Base-by-base conservation (phyloP, 2,329 filamentous ascomycete species). In the Cadophora sp. region DNA sequence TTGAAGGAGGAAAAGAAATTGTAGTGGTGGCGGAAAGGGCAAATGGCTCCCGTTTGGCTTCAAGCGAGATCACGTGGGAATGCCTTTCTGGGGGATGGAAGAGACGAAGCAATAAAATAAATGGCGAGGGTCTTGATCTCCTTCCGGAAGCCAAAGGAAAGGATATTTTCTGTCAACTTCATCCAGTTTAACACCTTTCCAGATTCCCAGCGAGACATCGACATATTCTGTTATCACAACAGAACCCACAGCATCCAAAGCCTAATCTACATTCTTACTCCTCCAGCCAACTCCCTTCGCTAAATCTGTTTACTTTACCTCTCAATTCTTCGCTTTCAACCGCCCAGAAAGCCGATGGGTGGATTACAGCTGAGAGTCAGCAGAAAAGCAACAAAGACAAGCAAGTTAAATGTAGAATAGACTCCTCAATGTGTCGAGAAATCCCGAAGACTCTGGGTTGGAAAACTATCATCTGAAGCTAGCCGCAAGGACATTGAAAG, bases 381-480 rank as follows among this genome's bases (percentile, higher is more conserved):
- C 30, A 20, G 30, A 50, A 63, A 18, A 16, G 8, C 22, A 18
- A 30, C 16, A 24, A 66, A 20, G n/a, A 59, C 27, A 51, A 24
- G 24, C 16, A 11, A 59, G 27, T 36, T 36, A 64, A 64, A 4
- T 6, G 5, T 30, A 8, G 6, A 56, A 39, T 53, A 73, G 66
- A 65, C 66, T 30, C 69, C 72, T 8, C 59, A 68, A 60, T 66
- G 70, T 18, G 72, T 75, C 27, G 71, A 72, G 4, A 68, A 75
- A 68, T 73, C 72, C 18, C 71, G 74, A 2, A 68, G 83, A 43
- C 75, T 87, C 5, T 86, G 86, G 69, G 80, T 87, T 14, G 85
- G 84, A 65, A 86, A 85, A 69, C 79, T 87, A 74, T 81, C 83
- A 0, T 87, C 86, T 72, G 81, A 81, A 60, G 84, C 83, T n/a